Percentiles rank a stretch among this genome's conserved stretches.
phyloP scores from a whole-genome alignment of 2,329 filamentous ascomycete species.

The Chaetomium strumarium region DNA sequence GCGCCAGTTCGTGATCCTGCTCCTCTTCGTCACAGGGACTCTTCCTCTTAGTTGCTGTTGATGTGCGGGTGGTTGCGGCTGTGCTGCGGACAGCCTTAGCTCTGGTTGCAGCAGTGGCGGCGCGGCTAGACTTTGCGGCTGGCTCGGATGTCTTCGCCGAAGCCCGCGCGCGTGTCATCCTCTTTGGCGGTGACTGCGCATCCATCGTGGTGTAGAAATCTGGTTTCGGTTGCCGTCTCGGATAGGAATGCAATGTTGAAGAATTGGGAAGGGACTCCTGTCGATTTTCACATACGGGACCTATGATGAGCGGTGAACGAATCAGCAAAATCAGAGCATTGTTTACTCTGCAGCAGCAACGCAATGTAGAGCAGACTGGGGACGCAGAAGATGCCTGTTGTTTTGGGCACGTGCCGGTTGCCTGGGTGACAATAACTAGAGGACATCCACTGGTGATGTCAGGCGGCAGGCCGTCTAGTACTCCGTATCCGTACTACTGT shows the following conservation, averaged over 20 bases:
- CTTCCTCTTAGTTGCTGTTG: constrained; percentile 44
- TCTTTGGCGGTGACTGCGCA: constrained; percentile 50
- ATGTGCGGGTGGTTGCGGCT: constrained; percentile 30
- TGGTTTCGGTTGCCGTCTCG: neutral
- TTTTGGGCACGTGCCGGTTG: constrained; percentile 20
- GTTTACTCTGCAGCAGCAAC: constrained; percentile 12
- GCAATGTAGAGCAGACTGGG: constrained; percentile 9
- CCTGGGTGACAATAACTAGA: neutral
- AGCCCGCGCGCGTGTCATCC: constrained; percentile 49
- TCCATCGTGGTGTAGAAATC: constrained; percentile 41
- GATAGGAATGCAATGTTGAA: neutral
- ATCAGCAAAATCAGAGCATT: constrained; percentile 2
- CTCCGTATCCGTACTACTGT: no score
- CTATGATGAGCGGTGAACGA: neutral
- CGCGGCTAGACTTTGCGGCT: constrained; percentile 37
- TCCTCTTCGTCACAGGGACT: constrained; percentile 48
- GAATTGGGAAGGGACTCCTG: constrained; percentile 8
- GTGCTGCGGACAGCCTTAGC: constrained; percentile 38
- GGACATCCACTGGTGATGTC: no score
- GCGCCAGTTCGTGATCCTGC: constrained; percentile 35
- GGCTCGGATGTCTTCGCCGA: constrained; percentile 34
- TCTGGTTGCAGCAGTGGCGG: constrained; percentile 45
- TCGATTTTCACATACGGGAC: no score
- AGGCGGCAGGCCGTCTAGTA: no score
- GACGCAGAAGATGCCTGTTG: constrained; percentile 15